Percentiles rank a stretch among this genome's conserved stretches.
Evolutionary conservation across 805 yeast species (phyloP).

Genomic region (Candida easanensis): DNA sequence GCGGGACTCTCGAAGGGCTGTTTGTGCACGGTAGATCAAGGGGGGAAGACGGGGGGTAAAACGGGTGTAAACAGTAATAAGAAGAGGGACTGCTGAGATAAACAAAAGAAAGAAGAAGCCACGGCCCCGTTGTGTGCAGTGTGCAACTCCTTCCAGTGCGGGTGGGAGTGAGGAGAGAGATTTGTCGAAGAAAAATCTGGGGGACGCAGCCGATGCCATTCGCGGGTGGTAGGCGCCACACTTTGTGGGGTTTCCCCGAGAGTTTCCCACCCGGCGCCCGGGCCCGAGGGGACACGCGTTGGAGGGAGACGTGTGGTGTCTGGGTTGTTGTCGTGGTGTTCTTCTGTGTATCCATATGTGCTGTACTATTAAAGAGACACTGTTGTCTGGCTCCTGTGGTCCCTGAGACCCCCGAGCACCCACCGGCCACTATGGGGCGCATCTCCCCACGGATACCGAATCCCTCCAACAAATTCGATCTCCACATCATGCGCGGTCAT

Average conservation of each 20-base stretch:
- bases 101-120: background rate
- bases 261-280: background rate
- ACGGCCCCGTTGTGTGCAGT: too few relatives aligned
- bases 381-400: too few relatives aligned
- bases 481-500: background rate
- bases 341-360: too few relatives aligned
- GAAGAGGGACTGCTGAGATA: background rate
- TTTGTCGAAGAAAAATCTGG: background rate
- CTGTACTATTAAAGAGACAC: too few relatives aligned
- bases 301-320: background rate
- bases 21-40: too few relatives aligned
- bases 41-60: background rate
- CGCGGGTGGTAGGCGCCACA: constrained; percentile 5
- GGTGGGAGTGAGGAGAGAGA: background rate
- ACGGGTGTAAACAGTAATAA: background rate
- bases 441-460: background rate
- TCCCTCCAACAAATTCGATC: background rate
- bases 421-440: too few relatives aligned
- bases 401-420: too few relatives aligned
- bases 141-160: too few relatives aligned
- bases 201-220: background rate
- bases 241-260: constrained; percentile 5
- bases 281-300: too few relatives aligned
- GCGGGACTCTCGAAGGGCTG: too few relatives aligned
- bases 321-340: too few relatives aligned